These are phyloP conservation scores for Collybiopsis luxurians DNA, from an alignment of 768 basidiomycete genomes.

Conservation along the genomic window DNA sequence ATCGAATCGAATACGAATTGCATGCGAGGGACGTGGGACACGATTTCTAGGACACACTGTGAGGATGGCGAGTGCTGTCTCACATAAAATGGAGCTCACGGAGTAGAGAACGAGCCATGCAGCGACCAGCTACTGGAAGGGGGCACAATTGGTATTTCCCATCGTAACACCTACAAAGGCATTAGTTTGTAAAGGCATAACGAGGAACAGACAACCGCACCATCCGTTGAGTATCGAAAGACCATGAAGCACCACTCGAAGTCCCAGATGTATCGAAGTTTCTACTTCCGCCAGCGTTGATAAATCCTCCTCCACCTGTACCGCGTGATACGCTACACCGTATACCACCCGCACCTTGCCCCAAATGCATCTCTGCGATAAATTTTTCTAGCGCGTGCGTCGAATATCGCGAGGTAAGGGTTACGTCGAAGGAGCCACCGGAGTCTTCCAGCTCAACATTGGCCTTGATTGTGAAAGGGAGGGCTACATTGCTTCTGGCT, in stretches of 20 bases:
- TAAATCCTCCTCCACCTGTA: constrained; percentile 50
- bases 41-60: constrained; percentile 18
- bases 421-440: constrained; percentile 58
- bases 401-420: constrained; percentile 59
- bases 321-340: constrained; percentile 58
- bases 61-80: background rate
- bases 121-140: constrained; percentile 71
- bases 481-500: constrained; percentile 43
- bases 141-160: constrained; percentile 71
- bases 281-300: constrained; percentile 25
- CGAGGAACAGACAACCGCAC: constrained; percentile 31
- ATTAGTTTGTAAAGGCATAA: background rate
- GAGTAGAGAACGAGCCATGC: constrained; percentile 72
- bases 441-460: constrained; percentile 41
- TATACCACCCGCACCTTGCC: constrained; percentile 67
- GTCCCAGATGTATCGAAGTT: constrained; percentile 27
- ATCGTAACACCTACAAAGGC: constrained; percentile 58
- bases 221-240: constrained; percentile 68
- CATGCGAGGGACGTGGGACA: constrained; percentile 63
- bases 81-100: constrained; percentile 36
- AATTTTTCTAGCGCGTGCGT: constrained; percentile 70
- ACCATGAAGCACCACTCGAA: constrained; percentile 64
- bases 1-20: constrained; percentile 70
- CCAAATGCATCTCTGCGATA: constrained; percentile 70
- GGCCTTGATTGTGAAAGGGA: constrained; percentile 51